A percentile compares a stretch with the other conserved stretches of the same genome.
Evolutionary conservation across 2,329 filamentous ascomycete species (phyloP).

Genomic region (Truncatella angustata): DNA sequence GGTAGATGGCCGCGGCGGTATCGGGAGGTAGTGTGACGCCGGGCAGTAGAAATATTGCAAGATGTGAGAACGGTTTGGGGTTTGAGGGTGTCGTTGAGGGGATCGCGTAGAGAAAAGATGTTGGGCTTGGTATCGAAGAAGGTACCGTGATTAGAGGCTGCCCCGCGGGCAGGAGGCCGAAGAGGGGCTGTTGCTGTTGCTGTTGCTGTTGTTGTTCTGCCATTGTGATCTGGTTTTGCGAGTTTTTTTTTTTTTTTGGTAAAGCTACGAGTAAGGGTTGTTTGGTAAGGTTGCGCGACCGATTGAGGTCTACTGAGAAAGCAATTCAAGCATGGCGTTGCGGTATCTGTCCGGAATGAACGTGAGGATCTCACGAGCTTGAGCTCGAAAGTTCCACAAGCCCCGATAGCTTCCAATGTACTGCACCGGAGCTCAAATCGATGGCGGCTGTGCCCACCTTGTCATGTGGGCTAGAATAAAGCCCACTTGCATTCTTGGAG

Average conservation of each 20-base stretch:
- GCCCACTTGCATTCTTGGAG: too few species aligned
- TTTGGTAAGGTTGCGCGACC: background rate
- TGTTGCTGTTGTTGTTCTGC: constrained; percentile 11
- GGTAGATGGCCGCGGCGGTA: constrained; percentile 86
- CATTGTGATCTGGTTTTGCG: background rate
- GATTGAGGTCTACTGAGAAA: background rate
- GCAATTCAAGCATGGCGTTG: too few species aligned
- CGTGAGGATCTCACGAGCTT: background rate
- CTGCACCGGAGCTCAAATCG: too few species aligned
- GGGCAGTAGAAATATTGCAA: constrained; percentile 87
- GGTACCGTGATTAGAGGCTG: constrained; percentile 56
- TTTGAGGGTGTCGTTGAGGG: constrained; percentile 14
- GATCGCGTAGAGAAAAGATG: constrained; percentile 17
- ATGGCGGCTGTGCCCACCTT: too few species aligned
- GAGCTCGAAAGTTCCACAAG: constrained; percentile 13
- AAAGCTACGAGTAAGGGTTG: too few species aligned
- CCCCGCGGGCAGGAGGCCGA: constrained; percentile 61
- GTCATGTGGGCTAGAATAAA: too few species aligned
- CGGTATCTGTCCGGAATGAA: background rate
- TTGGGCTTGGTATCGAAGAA: constrained; percentile 41
- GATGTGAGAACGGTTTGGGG: constrained; percentile 66
- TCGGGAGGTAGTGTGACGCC: constrained; percentile 68
- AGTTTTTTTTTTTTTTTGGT: too few species aligned
- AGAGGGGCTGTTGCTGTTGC: constrained; percentile 41
- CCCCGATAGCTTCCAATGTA: too few species aligned